Evolutionary conservation across 2,329 filamentous ascomycete genomes (phyloP), one percentile per base, ranked within the genome.

Genomic region (Aspergillus fischeri): DNA sequence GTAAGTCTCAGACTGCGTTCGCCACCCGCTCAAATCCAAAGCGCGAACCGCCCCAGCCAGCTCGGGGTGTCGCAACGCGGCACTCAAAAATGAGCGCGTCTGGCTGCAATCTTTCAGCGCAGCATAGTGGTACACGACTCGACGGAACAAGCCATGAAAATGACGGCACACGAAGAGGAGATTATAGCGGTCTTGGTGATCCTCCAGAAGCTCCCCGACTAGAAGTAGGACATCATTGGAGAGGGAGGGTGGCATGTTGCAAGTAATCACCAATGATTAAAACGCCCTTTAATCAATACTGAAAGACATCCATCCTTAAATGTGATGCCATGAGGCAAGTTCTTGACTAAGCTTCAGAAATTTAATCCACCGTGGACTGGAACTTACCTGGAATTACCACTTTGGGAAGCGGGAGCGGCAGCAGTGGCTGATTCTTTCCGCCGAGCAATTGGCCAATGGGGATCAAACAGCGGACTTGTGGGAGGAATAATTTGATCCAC

Each of bases 181-280:
- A 28, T 65, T 68, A 50, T 65, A 66, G 20, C 68, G 61, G 21
- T 71, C 67, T 47, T 45, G 21, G 21, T 63, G 64, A n/a, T 60
- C 52, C 41, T 70, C 60, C 25, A 70, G 47, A 3, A 61, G 63
- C 41, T 71, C 67, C 48, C 67, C 69, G 25, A 70, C 54, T 28
- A 70, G 53, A n/a, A 67, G 58, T 21, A 70, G 60, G 48, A 74
- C 62, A 54, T 72, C 70, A 60, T 68, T 67, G 24, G 71, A 58
- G 25, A 67, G 51, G 20, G 45, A 32, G 41, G 60, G 63, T 8
- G 64, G 59, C 65, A 70, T 70, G 10, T 52, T 62, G 38, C 8
- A 14, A 35, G 4, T 17, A 5, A 17, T 17, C 14, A 6, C 32
- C 2, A 5, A 14, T 17, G 32, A 35, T 17, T 14, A 14, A 35